Percentiles rank a stretch among this genome's conserved stretches.
phyloP scores from a whole-genome alignment of 208 protist genomes.

The Leptomonas pyrrhocoris region DNA sequence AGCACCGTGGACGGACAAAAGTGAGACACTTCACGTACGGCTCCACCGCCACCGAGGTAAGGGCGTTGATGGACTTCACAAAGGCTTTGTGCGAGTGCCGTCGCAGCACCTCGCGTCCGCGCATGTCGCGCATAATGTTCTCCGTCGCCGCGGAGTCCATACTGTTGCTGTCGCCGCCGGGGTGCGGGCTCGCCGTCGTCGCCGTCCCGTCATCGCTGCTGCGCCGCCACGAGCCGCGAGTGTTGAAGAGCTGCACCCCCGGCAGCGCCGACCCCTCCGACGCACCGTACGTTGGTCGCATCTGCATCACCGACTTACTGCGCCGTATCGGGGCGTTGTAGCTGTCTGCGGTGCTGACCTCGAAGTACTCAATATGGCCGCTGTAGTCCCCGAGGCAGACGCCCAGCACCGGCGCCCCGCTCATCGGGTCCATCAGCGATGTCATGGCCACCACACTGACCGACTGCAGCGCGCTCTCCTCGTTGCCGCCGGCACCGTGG shows the following conservation, averaged over 20 bases:
- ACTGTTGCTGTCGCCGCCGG: slow-evolving; percentile 19
- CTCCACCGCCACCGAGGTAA: slow-evolving; percentile 81
- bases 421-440: slow-evolving; percentile 75
- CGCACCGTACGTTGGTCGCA: slow-evolving; percentile 10
- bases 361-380: slow-evolving; percentile 83
- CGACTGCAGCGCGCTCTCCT: slow-evolving; percentile 46
- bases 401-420: slow-evolving; percentile 63
- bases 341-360: slow-evolving; percentile 55
- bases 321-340: slow-evolving; percentile 47
- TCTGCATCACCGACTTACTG: slow-evolving; percentile 46
- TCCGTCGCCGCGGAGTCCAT: slow-evolving; percentile 45
- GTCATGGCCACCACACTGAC: slow-evolving; percentile 74
- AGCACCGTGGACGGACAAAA: slow-evolving; percentile 67
- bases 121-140: slow-evolving; percentile 56
- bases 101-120: slow-evolving; percentile 65
- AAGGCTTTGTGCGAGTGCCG: slow-evolving; percentile 86
- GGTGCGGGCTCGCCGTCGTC: slow-evolving; percentile 25
- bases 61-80: slow-evolving; percentile 81
- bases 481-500: slow-evolving; percentile 24
- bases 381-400: slow-evolving; percentile 83
- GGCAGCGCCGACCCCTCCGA: slow-evolving; percentile 12
- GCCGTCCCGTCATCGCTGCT: slow-evolving; percentile 33
- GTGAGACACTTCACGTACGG: slow-evolving; percentile 75
- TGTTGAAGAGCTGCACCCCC: slow-evolving; percentile 17
- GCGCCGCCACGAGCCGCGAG: slow-evolving; percentile 16